phyloP scores from a whole-genome alignment of 2,329 filamentous ascomycete species.

The Hymenotorrendiella dingleyae region DNA sequence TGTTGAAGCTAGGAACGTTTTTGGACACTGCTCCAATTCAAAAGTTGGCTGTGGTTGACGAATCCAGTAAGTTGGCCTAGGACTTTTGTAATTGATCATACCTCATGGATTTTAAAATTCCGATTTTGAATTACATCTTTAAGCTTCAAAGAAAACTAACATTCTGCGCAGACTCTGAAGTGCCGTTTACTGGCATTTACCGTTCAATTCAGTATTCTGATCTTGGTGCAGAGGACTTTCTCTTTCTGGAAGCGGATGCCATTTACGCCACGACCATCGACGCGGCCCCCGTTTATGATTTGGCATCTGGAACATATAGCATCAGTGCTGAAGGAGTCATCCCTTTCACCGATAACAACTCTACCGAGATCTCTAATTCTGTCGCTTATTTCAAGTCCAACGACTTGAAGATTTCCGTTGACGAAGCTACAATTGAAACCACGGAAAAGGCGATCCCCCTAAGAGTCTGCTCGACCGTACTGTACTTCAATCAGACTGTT shows the following conservation, averaged over 20 bases:
- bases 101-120: too few relatives aligned
- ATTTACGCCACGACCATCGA: conserved; percentile 39
- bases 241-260: conserved; percentile 35
- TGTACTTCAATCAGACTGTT: conserved; percentile 48
- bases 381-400: conserved; percentile 54
- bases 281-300: conserved; percentile 38
- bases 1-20: conserved; percentile 37
- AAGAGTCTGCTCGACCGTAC: conserved; percentile 43
- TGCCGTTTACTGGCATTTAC: too few relatives aligned
- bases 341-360: conserved; percentile 46
- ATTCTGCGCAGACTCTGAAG: too few relatives aligned
- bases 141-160: too few relatives aligned
- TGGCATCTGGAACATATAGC: conserved; percentile 47
- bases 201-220: conserved; percentile 33
- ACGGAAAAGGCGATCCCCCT: conserved; percentile 40
- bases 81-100: not conserved
- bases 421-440: conserved; percentile 48
- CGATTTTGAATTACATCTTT: too few relatives aligned
- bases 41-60: conserved; percentile 33
- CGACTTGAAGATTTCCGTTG: conserved; percentile 48
- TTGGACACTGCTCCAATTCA: conserved; percentile 37
- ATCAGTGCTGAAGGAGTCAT: conserved; percentile 51
- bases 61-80: conserved; percentile 20
- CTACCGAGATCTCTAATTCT: conserved; percentile 45
- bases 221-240: conserved; percentile 35